phyloP scores from a whole-genome alignment of 2,329 filamentous ascomycete species.

The Penicillium sp. region DNA sequence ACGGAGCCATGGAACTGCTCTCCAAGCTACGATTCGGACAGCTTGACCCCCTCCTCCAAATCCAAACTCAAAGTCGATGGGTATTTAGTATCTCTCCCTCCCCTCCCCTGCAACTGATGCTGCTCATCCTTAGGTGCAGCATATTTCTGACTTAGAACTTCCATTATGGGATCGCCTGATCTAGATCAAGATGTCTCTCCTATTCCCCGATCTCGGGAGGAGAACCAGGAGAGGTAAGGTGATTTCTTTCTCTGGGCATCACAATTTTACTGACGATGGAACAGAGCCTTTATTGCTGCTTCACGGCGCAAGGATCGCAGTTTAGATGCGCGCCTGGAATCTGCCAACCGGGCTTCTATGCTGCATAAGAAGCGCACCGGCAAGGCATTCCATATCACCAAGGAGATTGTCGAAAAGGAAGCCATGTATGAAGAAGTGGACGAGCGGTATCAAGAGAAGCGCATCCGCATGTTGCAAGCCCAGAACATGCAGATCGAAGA shows the following conservation, averaged over 20 bases:
- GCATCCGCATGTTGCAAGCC: constrained; percentile 37
- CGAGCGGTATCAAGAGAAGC: constrained; percentile 56
- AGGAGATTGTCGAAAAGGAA: constrained; percentile 81
- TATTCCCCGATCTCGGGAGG: constrained; percentile 38
- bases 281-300: constrained; percentile 83
- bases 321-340: constrained; percentile 81
- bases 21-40: constrained; percentile 14
- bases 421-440: constrained; percentile 97
- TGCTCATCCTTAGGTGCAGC: background rate
- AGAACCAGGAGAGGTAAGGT: constrained; percentile 45
- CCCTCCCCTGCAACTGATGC: background rate
- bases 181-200: constrained; percentile 31
- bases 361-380: constrained; percentile 87
- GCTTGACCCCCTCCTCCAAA: constrained; percentile 7
- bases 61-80: constrained; percentile 3
- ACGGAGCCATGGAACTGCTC: constrained; percentile 18
- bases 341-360: constrained; percentile 79
- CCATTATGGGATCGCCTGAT: constrained; percentile 25
- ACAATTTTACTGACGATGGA: constrained; percentile 2
- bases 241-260: background rate
- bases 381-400: constrained; percentile 72
- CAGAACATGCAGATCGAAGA: constrained; percentile 38
- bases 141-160: background rate
- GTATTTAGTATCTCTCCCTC: background rate
- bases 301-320: constrained; percentile 82